These are phyloP conservation scores for Candida lessepsii DNA, from an alignment of 805 yeast genomes.

Conservation along the genomic window DNA sequence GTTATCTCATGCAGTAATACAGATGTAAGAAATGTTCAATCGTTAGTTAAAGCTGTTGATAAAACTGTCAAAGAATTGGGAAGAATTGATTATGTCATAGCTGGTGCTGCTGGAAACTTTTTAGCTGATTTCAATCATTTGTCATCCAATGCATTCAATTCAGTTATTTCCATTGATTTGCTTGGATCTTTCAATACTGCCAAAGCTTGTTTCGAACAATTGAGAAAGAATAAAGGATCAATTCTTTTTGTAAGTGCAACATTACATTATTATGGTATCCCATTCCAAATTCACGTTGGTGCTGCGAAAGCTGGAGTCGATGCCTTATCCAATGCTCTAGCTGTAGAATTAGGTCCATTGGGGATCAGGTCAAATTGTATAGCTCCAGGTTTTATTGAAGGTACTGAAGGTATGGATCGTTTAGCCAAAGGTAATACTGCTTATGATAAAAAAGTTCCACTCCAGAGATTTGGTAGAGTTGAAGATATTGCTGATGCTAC, in stretches of 20 bases:
- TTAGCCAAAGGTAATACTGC: conserved; percentile 36
- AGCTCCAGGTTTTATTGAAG: conserved; percentile 88
- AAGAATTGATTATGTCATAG: conserved; percentile 43
- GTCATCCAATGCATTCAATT: conserved; percentile 41
- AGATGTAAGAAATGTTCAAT: conserved; percentile 71
- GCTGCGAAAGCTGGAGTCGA: conserved; percentile 98
- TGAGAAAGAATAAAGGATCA: conserved; percentile 41
- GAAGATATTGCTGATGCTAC: conserved; percentile 86
- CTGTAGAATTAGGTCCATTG: conserved; percentile 87
- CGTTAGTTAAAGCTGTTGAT: conserved; percentile 61
- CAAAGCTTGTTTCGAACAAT: conserved; percentile 39
- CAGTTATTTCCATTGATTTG: conserved; percentile 39
- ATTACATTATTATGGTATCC: conserved; percentile 44
- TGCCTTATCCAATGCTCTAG: conserved; percentile 76
- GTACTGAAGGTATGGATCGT: conserved; percentile 80
- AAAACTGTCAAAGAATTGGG: conserved; percentile 48
- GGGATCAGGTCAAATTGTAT: conserved; percentile 81
- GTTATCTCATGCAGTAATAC: conserved; percentile 68
- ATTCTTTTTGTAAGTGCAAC: conserved; percentile 47
- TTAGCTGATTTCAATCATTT: conserved; percentile 43
- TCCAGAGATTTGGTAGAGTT: conserved; percentile 66
- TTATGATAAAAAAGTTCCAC: conserved; percentile 49
- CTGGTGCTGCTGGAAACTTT: conserved; percentile 47
- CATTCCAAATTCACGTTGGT: conserved; percentile 77
- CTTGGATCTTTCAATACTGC: conserved; percentile 43